A percentile compares a stretch with the other conserved stretches of the same genome.
phyloP scores from a whole-genome alignment of 108 stramenopile species.

The Nitzschia sp. region DNA sequence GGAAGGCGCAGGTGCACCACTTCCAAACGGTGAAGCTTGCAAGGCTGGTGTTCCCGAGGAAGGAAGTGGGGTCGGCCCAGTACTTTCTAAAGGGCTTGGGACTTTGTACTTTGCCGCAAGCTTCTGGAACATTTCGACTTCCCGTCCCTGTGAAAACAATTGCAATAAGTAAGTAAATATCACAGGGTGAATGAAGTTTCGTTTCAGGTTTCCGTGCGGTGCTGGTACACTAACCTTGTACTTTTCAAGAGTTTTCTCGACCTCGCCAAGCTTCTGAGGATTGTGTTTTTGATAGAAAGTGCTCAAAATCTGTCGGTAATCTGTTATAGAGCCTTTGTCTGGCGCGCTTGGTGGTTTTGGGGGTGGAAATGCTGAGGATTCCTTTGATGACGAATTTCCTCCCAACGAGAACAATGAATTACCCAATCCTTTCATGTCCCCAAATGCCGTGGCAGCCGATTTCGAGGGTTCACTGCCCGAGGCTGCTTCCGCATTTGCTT shows the following conservation, averaged over 20 bases:
- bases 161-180: neutral
- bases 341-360: slow-evolving; percentile 5
- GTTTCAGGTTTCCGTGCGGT: neutral
- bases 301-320: slow-evolving; percentile 63
- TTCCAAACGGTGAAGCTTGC: slow-evolving; percentile 9
- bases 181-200: neutral
- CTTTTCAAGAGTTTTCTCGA: slow-evolving; percentile 58
- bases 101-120: slow-evolving; percentile 68
- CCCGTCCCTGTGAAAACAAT: slow-evolving; percentile 42
- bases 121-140: slow-evolving; percentile 68
- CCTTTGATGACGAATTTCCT: neutral
- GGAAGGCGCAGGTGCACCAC: neutral
- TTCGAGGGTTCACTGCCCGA: neutral
- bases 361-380: neutral
- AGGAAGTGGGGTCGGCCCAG: neutral
- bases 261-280: slow-evolving; percentile 66
- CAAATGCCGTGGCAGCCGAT: neutral
- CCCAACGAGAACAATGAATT: slow-evolving; percentile 1
- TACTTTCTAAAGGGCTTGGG: slow-evolving; percentile 51
- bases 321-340: neutral
- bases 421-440: slow-evolving; percentile 4
- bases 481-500: too few relatives aligned
- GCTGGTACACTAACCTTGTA: slow-evolving; percentile 55
- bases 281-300: slow-evolving; percentile 70
- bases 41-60: neutral